These are phyloP conservation scores for Paecilomyces sp. DNA, from an alignment of 2,329 filamentous ascomycete genomes.

Conservation along the genomic window DNA sequence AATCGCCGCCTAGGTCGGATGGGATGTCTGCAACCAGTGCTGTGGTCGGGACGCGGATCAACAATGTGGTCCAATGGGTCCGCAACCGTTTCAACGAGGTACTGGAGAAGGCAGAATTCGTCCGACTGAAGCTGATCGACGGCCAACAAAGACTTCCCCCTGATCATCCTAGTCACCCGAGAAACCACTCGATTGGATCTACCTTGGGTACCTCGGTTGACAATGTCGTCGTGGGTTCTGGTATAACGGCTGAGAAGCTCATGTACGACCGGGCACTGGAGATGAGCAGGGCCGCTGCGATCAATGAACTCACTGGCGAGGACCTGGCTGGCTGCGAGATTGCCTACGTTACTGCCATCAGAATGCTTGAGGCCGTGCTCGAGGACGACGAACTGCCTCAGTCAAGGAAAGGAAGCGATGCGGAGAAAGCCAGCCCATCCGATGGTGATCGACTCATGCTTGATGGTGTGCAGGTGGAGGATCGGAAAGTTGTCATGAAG, in stretches of 20 bases:
- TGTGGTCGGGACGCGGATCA: conserved; percentile 64
- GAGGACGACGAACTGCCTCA: conserved; percentile 63
- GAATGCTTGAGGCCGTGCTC: conserved; percentile 89
- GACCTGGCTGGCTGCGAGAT: conserved; percentile 84
- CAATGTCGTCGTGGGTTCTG: conserved; percentile 75
- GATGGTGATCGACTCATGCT: conserved; percentile 25
- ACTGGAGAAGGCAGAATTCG: conserved; percentile 89
- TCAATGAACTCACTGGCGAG: conserved; percentile 90
- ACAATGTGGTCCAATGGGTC: conserved; percentile 92
- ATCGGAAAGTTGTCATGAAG: conserved; percentile 43
- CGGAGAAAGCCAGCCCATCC: conserved; percentile 18
- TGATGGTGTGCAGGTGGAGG: conserved; percentile 40
- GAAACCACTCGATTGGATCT: conserved; percentile 60
- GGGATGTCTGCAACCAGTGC: conserved; percentile 38
- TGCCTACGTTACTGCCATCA: conserved; percentile 85
- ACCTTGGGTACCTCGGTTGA: conserved; percentile 61
- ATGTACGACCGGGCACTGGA: conserved; percentile 98
- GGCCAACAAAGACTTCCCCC: conserved; percentile 76
- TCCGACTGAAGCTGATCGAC: conserved; percentile 79
- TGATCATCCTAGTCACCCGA: conserved; percentile 80
- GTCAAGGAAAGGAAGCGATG: conserved; percentile 15
- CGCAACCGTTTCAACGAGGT: conserved; percentile 93
- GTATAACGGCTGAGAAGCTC: conserved; percentile 88
- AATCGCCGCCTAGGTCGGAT: conserved; percentile 37
- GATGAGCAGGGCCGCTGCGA: conserved; percentile 90